A percentile compares a stretch with the other conserved stretches of the same genome.
These are phyloP conservation scores for Ganoderma meredithae DNA, from an alignment of 1,284 basidiomycete species.

Conservation along the genomic window DNA sequence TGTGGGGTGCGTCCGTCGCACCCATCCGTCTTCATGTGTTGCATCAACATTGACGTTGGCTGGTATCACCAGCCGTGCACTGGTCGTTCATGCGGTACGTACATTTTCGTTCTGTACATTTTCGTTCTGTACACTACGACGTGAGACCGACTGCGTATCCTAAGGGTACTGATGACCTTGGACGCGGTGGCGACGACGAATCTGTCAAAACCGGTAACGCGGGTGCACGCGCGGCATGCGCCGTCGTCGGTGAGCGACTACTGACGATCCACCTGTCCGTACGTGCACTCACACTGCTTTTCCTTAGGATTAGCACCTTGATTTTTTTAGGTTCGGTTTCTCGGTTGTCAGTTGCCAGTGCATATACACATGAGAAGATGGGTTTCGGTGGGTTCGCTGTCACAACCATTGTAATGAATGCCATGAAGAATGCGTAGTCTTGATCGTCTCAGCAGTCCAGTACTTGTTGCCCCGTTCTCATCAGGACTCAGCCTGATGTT, in stretches of 20 bases:
- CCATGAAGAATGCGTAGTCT: neutral
- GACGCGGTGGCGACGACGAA: constrained; percentile 69
- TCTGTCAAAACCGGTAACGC: constrained; percentile 80
- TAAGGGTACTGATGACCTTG: constrained; percentile 79
- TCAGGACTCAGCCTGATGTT: neutral
- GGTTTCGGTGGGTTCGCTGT: neutral
- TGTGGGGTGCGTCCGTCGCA: constrained; percentile 59
- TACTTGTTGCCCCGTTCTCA: neutral
- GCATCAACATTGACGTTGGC: neutral
- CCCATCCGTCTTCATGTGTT: neutral
- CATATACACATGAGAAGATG: neutral
- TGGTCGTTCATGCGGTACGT: constrained; percentile 8
- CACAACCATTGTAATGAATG: constrained; percentile 5
- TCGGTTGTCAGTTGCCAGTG: neutral
- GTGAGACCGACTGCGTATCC: constrained; percentile 8
- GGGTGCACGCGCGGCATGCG: constrained; percentile 75
- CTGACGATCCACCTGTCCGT: neutral
- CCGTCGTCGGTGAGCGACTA: constrained; percentile 68
- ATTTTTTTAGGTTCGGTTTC: neutral
- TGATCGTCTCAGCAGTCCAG: neutral
- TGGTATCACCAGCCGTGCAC: constrained; percentile 46
- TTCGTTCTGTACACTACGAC: neutral
- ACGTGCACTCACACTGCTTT: neutral
- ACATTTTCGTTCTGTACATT: neutral
- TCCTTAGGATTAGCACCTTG: constrained; percentile 6